phyloP scores from a whole-genome alignment of 805 yeast species.

The Yarrowia sp. region DNA sequence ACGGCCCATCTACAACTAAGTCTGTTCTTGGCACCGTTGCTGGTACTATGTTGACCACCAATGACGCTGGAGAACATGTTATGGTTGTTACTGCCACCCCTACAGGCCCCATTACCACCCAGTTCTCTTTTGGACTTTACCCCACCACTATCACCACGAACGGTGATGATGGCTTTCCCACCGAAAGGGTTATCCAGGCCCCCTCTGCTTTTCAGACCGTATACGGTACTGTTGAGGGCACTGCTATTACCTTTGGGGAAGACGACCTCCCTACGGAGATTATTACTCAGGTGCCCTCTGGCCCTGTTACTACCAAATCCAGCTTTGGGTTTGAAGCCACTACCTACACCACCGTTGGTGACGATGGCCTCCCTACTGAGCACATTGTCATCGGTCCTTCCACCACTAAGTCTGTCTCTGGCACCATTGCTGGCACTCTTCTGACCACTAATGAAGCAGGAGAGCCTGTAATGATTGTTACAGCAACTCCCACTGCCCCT shows the following conservation, averaged over 20 bases:
- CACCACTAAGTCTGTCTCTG: background rate
- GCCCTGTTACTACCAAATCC: background rate
- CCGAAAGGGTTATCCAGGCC: background rate
- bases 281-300: background rate
- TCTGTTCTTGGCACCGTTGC: background rate
- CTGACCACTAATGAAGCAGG: background rate
- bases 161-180: background rate
- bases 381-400: background rate
- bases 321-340: background rate
- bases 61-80: background rate
- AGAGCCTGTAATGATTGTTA: background rate
- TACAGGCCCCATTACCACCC: background rate
- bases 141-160: background rate
- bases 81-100: background rate
- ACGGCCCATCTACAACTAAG: background rate
- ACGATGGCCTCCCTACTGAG: background rate
- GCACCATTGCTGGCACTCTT: background rate
- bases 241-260: background rate
- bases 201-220: background rate
- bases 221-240: background rate
- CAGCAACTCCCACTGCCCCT: background rate
- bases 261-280: background rate
- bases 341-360: background rate
- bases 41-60: background rate
- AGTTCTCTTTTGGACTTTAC: background rate